Conservation (phyloP, 192 early-diverging fungal species). For the Powellomyces hirtus region DNA sequence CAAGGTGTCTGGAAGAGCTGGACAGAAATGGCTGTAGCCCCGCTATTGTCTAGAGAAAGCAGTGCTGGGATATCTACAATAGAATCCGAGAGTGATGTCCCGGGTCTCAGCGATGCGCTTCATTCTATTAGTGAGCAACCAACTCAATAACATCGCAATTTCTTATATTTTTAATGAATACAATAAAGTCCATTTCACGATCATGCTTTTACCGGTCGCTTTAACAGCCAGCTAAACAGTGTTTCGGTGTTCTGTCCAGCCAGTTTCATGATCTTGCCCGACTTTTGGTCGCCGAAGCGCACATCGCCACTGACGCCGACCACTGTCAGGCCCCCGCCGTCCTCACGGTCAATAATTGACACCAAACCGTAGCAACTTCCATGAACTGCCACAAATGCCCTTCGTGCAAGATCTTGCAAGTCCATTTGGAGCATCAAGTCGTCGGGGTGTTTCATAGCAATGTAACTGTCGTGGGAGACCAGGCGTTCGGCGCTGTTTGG, state of each 20-base stretch:
- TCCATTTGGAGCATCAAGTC: constrained; percentile 38
- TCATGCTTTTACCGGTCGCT: constrained; percentile 24
- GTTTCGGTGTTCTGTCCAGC: constrained; percentile 25
- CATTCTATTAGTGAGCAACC: neutral
- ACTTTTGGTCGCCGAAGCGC: constrained; percentile 34
- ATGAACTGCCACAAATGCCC: constrained; percentile 38
- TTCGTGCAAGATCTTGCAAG: constrained; percentile 35
- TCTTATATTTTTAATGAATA: neutral
- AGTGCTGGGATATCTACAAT: neutral
- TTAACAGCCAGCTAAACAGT: constrained; percentile 33
- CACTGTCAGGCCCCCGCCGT: constrained; percentile 29
- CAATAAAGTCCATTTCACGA: neutral
- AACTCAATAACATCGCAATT: neutral
- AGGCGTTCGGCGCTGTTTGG: neutral
- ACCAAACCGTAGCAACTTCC: constrained; percentile 41
- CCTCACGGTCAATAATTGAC: constrained; percentile 25
- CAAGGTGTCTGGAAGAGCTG: constrained; percentile 51
- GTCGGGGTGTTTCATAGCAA: constrained; percentile 28
- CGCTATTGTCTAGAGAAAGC: constrained; percentile 55
- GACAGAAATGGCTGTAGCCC: constrained; percentile 77
- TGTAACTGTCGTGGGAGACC: neutral
- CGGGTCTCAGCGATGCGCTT: neutral
- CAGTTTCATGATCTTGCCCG: constrained; percentile 26
- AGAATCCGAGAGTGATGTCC: neutral
- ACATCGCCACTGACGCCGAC: constrained; percentile 32